Base-by-base conservation (phyloP, 2,329 filamentous ascomycete species). In the Hortaea werneckii region DNA sequence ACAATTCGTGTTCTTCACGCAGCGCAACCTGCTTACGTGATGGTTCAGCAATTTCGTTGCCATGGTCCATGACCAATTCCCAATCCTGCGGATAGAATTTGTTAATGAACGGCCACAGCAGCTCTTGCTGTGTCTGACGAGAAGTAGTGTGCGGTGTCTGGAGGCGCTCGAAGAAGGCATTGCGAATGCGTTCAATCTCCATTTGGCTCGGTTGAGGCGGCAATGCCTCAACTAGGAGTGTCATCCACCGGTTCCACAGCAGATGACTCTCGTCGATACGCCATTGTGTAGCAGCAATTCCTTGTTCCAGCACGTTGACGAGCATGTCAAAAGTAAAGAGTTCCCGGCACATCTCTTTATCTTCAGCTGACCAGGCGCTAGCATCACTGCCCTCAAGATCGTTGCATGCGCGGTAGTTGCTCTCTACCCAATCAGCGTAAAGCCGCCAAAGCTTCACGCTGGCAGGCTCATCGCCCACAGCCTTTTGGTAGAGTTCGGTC, bases 351-450 rank as follows among this genome's bases (percentile, higher is more conserved):
- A 85, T 69, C 42, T 76, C 67, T 56, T 79, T 78, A 54, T 89
- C 85, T 28, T 88, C 83, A 28, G 79, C 75, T 5, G 80, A 67
- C 77, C 71, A 74, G 27, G 62, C 58, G 29, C 43, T 51, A 44
- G 65, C 62, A 28, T 62, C 63, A 5, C 61, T 59, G 7, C 56
- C 58, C 86, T 76, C 72, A 44, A 67, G 65, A 47, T 73, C 74
- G 61, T 82, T 78, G 56, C 78, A 80, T 53, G 78, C 77, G 43
- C 74, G 73, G 63, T 85, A 82, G 8, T 88, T 78, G 13, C 77
- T 76, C 73, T 82, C 82, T 51, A 89, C 80, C 66, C 83, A 90
- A 57, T 88, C 80, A 64, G 82, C 86, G 60, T 89, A 90, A 28
- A 80, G 75, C 49, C 81, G 74, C 86, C 86, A 92, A 37, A 90